Evolutionary conservation across 345 rosid genomes (phyloP), one percentile per base, ranked within the genome.

Genomic region (Arabis alpina): DNA sequence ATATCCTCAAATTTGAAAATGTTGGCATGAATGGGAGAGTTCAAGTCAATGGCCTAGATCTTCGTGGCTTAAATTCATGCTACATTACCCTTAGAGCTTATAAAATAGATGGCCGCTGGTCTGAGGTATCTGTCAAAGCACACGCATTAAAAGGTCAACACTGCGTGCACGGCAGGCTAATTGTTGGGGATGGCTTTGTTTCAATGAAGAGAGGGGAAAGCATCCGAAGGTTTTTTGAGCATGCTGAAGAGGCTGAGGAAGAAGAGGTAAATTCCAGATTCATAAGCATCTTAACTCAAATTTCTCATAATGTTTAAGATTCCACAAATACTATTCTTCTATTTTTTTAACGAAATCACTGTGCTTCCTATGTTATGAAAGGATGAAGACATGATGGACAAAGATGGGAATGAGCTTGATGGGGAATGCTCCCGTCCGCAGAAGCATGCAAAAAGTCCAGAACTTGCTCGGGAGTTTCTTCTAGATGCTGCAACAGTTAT

Each of bases 391-490:
- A 86, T 93, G 81, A 77, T 89, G 85, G 99, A 91, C 80, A 89
- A 80, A 86, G 99, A 94, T 30, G 97, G 93, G 71, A 93, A 86
- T 81, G 97, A 93, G 60, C 81, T 91, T 41, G 97, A 91, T 85
- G 97, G 90, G 49, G 99, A 93, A 73, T 93, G 98, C 82, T 86
- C 87, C 67, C 99, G 97, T 75, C 97, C 99, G 43, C 99, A 93
- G 75, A 91, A 93, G 80, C 99, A 93, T 84, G 99, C 97, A 47
- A 93, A 93, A 88, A 93, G 93, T 88, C 97, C 97, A 64, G 99
- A 93, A 79, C 99, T 91, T 81, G 99, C 99, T 80, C 88, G 99
- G 79, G 99, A 93, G 80, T 93, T 93, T 85, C 99, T 93, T 78
- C 80, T 93, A 48, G 99, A 93, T 83, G 96, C 97, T 44, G 96